Evolutionary conservation across 257 asterid species (phyloP).

Genomic region (Linderniella brevidens): DNA sequence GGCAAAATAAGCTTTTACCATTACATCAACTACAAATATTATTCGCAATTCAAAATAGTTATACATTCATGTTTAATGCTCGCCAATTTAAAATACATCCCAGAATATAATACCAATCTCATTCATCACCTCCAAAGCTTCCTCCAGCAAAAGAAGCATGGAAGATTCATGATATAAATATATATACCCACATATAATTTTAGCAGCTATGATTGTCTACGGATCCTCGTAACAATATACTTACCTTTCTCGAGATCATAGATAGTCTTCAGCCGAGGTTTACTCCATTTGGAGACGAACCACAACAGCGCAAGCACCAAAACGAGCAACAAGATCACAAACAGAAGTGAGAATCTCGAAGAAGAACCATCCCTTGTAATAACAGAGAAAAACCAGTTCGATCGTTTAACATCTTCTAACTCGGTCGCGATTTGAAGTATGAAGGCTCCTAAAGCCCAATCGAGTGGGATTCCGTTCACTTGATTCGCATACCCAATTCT

Average conservation of each 20-base stretch:
- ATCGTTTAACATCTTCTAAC: constrained; percentile 22
- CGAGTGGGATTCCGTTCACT: constrained; percentile 42
- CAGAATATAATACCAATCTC: too few relatives aligned
- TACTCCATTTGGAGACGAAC: constrained; percentile 43
- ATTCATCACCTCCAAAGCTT: too few relatives aligned
- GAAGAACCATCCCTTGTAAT: constrained; percentile 23
- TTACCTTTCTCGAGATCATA: constrained; percentile 93
- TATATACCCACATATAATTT: too few relatives aligned
- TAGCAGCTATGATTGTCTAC: constrained; percentile 52
- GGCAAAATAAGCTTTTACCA: too few relatives aligned
- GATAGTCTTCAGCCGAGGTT: constrained; percentile 78
- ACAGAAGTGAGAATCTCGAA: constrained; percentile 26
- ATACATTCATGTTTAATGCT: too few relatives aligned
- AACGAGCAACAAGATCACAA: constrained; percentile 25
- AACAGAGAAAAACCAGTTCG: constrained; percentile 19
- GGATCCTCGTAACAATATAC: constrained; percentile 61
- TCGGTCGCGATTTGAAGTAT: constrained; percentile 42
- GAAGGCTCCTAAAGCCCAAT: constrained; percentile 86
- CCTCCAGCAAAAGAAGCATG: too few relatives aligned
- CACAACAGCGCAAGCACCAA: constrained; percentile 25
- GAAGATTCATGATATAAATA: too few relatives aligned
- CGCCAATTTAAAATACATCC: too few relatives aligned
- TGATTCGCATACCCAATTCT: constrained; percentile 20
- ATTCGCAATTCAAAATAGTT: too few relatives aligned
- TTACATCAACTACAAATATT: too few relatives aligned